phyloP scores from a whole-genome alignment of 2,329 filamentous ascomycete species.

The Fonsecaea multimorphosa region DNA sequence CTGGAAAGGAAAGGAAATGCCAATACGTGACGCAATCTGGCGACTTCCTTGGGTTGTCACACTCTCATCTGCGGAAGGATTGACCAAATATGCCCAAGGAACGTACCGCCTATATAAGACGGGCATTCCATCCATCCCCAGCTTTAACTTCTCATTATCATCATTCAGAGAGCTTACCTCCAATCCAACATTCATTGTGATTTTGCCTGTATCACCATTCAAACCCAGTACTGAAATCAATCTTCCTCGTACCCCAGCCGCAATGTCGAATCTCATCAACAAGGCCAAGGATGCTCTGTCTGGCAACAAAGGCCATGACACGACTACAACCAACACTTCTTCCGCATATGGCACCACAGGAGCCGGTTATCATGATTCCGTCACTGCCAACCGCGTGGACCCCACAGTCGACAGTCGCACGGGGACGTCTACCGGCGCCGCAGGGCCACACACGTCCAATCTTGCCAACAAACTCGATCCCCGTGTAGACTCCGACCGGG shows the following conservation, averaged over 20 bases:
- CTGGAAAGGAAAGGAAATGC: not conserved
- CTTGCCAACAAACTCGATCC: conserved; percentile 51
- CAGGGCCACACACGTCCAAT: conserved; percentile 54
- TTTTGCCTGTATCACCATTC: not conserved
- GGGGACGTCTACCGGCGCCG: conserved; percentile 3
- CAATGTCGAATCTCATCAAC: conserved; percentile 55
- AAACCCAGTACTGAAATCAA: not conserved
- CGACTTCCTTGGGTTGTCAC: not conserved
- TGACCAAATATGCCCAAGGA: not conserved
- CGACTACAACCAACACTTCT: conserved; percentile 29
- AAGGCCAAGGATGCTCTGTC: conserved; percentile 57
- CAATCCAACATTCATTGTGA: not conserved
- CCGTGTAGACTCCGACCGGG: conserved; percentile 42
- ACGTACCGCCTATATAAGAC: not conserved
- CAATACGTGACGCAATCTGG: conserved; percentile 7
- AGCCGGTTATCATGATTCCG: conserved; percentile 8
- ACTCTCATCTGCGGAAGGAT: not conserved
- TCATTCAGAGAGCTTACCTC: not conserved
- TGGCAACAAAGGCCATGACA: conserved; percentile 40
- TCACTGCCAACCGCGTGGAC: not conserved
- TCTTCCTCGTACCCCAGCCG: conserved; percentile 33
- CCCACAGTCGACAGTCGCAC: conserved; percentile 2
- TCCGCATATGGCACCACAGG: conserved; percentile 31
- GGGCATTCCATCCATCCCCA: not conserved
- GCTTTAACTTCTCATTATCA: not conserved